Base-by-base conservation (phyloP, 257 asterid species). In the Solanum gracilifrons region DNA sequence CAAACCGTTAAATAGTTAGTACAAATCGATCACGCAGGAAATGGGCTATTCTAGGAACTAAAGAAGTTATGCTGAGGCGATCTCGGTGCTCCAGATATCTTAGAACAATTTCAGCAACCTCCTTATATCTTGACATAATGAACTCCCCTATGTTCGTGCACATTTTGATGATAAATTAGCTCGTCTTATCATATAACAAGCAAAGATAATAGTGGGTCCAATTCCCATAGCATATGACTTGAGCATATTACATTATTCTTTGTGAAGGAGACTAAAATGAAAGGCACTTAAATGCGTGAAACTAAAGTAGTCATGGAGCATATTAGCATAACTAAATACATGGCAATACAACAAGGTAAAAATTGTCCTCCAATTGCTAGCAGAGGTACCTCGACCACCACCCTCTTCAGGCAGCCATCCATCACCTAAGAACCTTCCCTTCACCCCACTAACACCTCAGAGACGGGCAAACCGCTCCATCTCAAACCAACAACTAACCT, bases 1-100 rank as follows among this genome's bases (percentile, higher is more conserved):
- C 90, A 79, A 51, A 97, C 98, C 92, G 96, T 93, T 88, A 97
- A 90, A 92, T 95, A 97, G 37, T 35, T 35, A 35, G 37, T 33
- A 33, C 36, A 33, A 33, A 33, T 33, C 36, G 36, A 33, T 33
- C 36, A 33, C 36, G 36, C 36, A 5, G 6, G 90, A 37, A 37
- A 37, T 37, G 41, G 41, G 41, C 10, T 1, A 37, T 37, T 37
- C 41, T 7, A 37, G 41, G 41, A 37, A 37, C 11, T 37, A 37
- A 37, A 37, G 41, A 37, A 37, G 9, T 37, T 37, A 37, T 37
- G 41, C 3, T 37, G 41, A 37, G 41, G 41, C 41, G 41, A 37
- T 37, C 41, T 37, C 41, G 3, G 11, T 37, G 41, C 41, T 7
- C 41, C 11, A 37, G 41, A 3, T 37, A 37, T 37, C 41, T 37